Evolutionary conservation across 2,329 filamentous ascomycete species (phyloP).

Genomic region (Fusarium anguioides): DNA sequence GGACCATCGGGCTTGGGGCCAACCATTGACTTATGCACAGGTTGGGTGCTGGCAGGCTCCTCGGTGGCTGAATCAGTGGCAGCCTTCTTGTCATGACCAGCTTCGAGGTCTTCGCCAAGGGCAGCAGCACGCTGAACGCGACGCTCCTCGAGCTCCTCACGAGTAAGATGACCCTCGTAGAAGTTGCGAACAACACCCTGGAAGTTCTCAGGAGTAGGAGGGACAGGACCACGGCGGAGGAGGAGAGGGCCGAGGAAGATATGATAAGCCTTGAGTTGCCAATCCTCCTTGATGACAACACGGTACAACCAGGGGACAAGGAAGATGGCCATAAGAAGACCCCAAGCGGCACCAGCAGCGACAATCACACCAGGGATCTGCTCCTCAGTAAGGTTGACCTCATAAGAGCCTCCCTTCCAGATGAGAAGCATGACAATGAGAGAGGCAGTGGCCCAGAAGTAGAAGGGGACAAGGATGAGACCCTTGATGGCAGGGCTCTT

Average conservation of each 20-base stretch:
- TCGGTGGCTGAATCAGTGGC: slow-evolving; percentile 61
- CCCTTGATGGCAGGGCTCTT: slow-evolving; percentile 64
- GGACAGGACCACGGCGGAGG: slow-evolving; percentile 53
- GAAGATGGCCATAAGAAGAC: slow-evolving; percentile 62
- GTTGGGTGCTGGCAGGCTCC: slow-evolving; percentile 61
- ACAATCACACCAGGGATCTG: slow-evolving; percentile 66
- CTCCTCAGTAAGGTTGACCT: slow-evolving; percentile 59
- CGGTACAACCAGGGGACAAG: slow-evolving; percentile 70
- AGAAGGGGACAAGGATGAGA: slow-evolving; percentile 64
- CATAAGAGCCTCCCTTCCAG: slow-evolving; percentile 61
- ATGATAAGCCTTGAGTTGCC: slow-evolving; percentile 67
- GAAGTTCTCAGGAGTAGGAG: slow-evolving; percentile 56
- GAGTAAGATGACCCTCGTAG: slow-evolving; percentile 67
- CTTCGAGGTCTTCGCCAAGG: slow-evolving; percentile 39
- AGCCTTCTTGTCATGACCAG: slow-evolving; percentile 45
- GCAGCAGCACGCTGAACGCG: slow-evolving; percentile 45
- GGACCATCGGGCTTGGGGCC: slow-evolving; percentile 56
- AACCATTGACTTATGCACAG: slow-evolving; percentile 47
- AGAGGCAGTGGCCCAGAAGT: slow-evolving; percentile 66
- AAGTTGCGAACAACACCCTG: slow-evolving; percentile 61
- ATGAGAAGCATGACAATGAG: slow-evolving; percentile 71
- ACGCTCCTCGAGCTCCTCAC: slow-evolving; percentile 61
- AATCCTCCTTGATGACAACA: slow-evolving; percentile 69
- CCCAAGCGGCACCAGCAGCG: slow-evolving; percentile 62
- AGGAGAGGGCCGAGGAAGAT: slow-evolving; percentile 65